Base-by-base conservation (phyloP, 2,329 filamentous ascomycete genomes). In the Lachnellula cervina region DNA sequence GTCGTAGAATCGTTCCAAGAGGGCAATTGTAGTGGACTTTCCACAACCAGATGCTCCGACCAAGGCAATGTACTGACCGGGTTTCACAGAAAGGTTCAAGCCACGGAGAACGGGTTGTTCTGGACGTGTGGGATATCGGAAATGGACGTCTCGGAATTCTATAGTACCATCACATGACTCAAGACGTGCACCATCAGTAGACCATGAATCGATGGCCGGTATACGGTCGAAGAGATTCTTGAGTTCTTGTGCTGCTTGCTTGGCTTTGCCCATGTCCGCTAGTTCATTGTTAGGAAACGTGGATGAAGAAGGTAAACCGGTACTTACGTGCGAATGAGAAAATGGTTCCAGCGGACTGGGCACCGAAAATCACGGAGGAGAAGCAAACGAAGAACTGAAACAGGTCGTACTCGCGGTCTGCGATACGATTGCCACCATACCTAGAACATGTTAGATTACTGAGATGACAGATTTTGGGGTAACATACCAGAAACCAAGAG, bases 341-440 rank as follows among this genome's bases (percentile, higher is more conserved):
- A 67, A 93, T 87, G 14, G 86, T 88, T 7, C 93, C 93, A 1
- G 93, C 93, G 4, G 91, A 94, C 71, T 97, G 93, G 0, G 91
- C 88, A 53, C 92, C 90, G 66, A 96, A 97, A 66, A 97, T 88
- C 65, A 97, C 82, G 46, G 90, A 81, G 58, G 87, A 84, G 74
- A 96, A 97, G 66, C 89, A 91, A 47, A 96, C 78, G 74, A 97
- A 97, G 79, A 97, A 97, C 63, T 92, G 87, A 71, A 93, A 93
- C 66, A 90, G 79, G 62, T 73, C 71, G 70, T 94, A 93, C 69
- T 95, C 88, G 48, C 73, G 68, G 55, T 80, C 80, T 21, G 80
- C 85, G 52, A 96, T 87, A 34, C 94, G 76, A 0, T 80, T 88
- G 28, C 90, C 89, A 58, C 91, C 91, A 66, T 94, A 96, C 60